phyloP scores from a whole-genome alignment of 495 filamentous ascomycete species.

The Tetracladium setigerum region DNA sequence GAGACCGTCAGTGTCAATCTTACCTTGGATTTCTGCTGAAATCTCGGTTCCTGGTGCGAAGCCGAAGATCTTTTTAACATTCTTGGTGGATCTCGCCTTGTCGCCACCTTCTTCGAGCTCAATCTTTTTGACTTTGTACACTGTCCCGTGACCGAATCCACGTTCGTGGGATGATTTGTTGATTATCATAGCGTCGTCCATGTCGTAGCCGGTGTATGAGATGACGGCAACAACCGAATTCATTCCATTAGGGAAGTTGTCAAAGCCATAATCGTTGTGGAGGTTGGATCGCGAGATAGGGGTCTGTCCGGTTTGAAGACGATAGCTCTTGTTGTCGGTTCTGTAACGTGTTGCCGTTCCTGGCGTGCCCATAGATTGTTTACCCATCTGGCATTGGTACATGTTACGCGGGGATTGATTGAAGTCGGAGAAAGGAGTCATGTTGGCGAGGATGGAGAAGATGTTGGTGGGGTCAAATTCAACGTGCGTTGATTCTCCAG shows the following conservation, averaged over 20 bases:
- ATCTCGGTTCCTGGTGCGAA: slow-evolving; percentile 67
- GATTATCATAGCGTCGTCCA: slow-evolving; percentile 99
- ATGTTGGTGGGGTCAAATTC: slow-evolving; percentile 96
- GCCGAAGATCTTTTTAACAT: slow-evolving; percentile 70
- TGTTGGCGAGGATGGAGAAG: slow-evolving; percentile 93
- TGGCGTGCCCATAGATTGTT: slow-evolving; percentile 97
- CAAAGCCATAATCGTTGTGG: slow-evolving; percentile 92
- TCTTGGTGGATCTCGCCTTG: slow-evolving; percentile 33
- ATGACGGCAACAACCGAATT: slow-evolving; percentile 97
- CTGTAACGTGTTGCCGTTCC: slow-evolving; percentile 78
- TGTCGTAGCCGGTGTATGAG: slow-evolving; percentile 97
- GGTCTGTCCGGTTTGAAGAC: slow-evolving; percentile 90
- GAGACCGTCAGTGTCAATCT: slow-evolving; percentile 80
- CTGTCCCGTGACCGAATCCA: slow-evolving; percentile 91
- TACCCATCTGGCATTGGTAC: slow-evolving; percentile 99
- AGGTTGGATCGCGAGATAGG: slow-evolving; percentile 87
- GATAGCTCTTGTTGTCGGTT: slow-evolving; percentile 95
- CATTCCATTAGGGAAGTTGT: slow-evolving; percentile 97
- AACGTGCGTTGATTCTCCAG: slow-evolving; percentile 84
- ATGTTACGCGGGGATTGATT: slow-evolving; percentile 99
- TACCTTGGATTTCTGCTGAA: slow-evolving; percentile 52
- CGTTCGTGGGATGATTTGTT: slow-evolving; percentile 97
- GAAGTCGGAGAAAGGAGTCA: slow-evolving; percentile 98
- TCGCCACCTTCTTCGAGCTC: slow-evolving; percentile 63
- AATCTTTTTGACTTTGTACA: slow-evolving; percentile 95